Conservation (phyloP, 192 early-diverging fungal species). For the Backusella westeae region DNA sequence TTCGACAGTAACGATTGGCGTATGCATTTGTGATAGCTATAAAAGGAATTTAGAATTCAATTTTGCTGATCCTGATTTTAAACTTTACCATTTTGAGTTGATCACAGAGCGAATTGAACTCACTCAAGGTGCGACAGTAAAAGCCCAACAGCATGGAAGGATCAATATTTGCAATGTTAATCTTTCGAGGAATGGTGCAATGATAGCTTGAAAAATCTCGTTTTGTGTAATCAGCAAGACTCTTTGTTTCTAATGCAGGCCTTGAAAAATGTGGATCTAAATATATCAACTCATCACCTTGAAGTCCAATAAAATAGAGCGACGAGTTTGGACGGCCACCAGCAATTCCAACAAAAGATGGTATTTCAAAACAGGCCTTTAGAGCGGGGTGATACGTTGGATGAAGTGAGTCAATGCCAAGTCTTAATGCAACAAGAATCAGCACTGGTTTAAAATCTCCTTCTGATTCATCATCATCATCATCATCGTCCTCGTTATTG, state of each 20-base stretch:
- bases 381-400: conserved; percentile 76
- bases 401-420: conserved; percentile 90
- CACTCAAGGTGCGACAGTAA: conserved; percentile 58
- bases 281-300: conserved; percentile 82
- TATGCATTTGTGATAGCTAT: conserved; percentile 40
- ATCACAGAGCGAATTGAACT: conserved; percentile 63
- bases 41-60: not conserved
- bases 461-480: conserved; percentile 8
- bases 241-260: conserved; percentile 55
- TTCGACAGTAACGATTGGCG: conserved; percentile 64
- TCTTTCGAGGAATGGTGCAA: conserved; percentile 70
- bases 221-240: conserved; percentile 41
- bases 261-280: conserved; percentile 92
- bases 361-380: conserved; percentile 74
- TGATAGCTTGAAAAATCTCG: conserved; percentile 81
- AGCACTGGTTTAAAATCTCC: conserved; percentile 65
- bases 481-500: not conserved
- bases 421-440: conserved; percentile 82
- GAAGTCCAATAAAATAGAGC: conserved; percentile 86
- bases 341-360: conserved; percentile 86
- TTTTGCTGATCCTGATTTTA: not conserved
- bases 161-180: conserved; percentile 78
- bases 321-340: conserved; percentile 96
- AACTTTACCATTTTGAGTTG: conserved; percentile 41
- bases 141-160: conserved; percentile 95